Base-by-base conservation (phyloP, 768 basidiomycete genomes). In the Lactarius quietus region DNA sequence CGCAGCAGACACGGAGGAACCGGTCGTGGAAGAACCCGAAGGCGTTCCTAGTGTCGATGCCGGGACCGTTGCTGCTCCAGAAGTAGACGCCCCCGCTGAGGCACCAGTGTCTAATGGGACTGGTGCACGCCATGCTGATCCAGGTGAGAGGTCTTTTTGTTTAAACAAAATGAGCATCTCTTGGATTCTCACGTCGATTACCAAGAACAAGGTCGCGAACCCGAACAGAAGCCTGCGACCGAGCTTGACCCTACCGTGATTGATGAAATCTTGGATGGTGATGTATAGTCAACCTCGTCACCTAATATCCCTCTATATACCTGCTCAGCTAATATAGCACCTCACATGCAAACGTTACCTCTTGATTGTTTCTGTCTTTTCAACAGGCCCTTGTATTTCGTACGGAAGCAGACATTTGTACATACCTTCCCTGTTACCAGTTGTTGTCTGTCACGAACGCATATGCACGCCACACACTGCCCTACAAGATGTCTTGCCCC, bases 331-430 rank as follows among this genome's bases (percentile, higher is more conserved):
- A n/a, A 45, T 45, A 45, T 45, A 20, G 9, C 43, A 23, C 26
- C 52, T 28, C 28, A 39, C 29, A 20, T 41, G 28, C 36, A 17
- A 5, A 3, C 35, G 9, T 28, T 51, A 33, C 28, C 41, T 33
- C 8, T 61, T 56, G 36, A 57, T 23, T 35, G 9, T 57, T 51
- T 3, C 31, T 57, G 51, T 6, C 29, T 48, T 7, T 36, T 18
- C 31, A 57, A 51, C 20, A 56, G 15, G 33, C 53, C 43, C 29
- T 61, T 65, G 54, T 61, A 61, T 57, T 51, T 61, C 31, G n/a
- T 61, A 48, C 45, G 31, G 45, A 61, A 55, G 35, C 54, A 48
- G 17, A 10, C 3, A 7, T 20, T 29, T 55, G 45, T 41, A 48
- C 61, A 61, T 53, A 51, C 59, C 61, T 33, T 15, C 59, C 41